phyloP scores from a whole-genome alignment of 306 rosid species.

The Pachyrhizus erosus region DNA sequence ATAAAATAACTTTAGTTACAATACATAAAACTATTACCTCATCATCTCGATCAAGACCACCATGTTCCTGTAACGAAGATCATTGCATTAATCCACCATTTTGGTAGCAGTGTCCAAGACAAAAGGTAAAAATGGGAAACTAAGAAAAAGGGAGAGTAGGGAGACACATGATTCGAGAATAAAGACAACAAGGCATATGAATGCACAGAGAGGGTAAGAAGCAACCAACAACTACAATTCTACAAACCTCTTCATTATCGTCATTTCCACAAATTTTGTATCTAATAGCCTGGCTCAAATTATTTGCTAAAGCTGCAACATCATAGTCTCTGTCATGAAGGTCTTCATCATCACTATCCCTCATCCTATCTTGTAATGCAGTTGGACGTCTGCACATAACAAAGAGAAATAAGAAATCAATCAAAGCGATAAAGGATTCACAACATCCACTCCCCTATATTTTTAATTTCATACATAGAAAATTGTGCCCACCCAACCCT shows the following conservation, averaged over 20 bases:
- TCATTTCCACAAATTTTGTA: constrained; percentile 89
- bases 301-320: constrained; percentile 87
- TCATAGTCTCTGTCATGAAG: constrained; percentile 92
- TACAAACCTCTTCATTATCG: constrained; percentile 85
- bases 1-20: constrained; percentile 14
- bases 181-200: background rate
- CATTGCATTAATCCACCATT: constrained; percentile 35
- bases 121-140: constrained; percentile 29
- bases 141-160: background rate
- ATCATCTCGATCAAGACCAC: constrained; percentile 78
- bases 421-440: constrained; percentile 11
- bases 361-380: constrained; percentile 91
- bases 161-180: background rate
- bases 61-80: constrained; percentile 67
- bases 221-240: constrained; percentile 47
- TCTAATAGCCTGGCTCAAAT: constrained; percentile 87
- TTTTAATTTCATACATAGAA: constrained; percentile 13
- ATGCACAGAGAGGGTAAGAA: background rate
- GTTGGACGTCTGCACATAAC: constrained; percentile 81
- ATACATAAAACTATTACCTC: constrained; percentile 67
- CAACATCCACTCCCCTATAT: constrained; percentile 26
- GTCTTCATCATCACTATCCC: constrained; percentile 96
- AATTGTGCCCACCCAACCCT: constrained; percentile 28
- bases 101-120: constrained; percentile 5
- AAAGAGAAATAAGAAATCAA: constrained; percentile 16